These are phyloP conservation scores for Eucommia ulmoides DNA, from an alignment of 257 asterid genomes.

Conservation along the genomic window DNA sequence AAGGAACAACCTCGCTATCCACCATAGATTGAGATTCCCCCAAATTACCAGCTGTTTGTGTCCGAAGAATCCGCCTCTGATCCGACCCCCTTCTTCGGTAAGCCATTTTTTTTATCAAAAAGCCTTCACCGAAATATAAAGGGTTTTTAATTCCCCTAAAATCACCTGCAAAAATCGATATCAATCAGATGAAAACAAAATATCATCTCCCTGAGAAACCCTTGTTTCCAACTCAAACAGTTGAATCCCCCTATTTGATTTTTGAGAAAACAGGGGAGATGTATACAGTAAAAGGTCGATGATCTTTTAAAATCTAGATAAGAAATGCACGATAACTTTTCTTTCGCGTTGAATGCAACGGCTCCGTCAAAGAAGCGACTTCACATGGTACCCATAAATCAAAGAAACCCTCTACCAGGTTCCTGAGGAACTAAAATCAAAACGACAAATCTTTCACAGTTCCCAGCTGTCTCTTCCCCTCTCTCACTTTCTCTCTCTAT, in stretches of 20 bases:
- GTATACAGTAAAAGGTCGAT: no score
- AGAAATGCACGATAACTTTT: no score
- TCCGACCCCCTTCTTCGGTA: conserved; percentile 84
- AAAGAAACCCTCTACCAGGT: no score
- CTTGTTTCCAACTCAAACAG: background rate
- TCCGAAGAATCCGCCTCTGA: conserved; percentile 81
- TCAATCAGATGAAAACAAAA: background rate
- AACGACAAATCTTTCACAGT: no score
- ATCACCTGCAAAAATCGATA: conserved; percentile 15
- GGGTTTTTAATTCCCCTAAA: conserved; percentile 13
- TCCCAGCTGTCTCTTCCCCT: no score
- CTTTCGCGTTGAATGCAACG: no score
- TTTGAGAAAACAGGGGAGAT: background rate
- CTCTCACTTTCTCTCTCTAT: no score
- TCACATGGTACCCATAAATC: no score
- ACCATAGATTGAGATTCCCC: conserved; percentile 97
- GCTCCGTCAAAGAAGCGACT: no score
- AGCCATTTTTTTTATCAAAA: conserved; percentile 59
- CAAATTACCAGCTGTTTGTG: conserved; percentile 85
- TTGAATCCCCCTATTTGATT: background rate
- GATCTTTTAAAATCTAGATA: no score
- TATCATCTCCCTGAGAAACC: background rate
- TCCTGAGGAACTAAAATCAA: no score
- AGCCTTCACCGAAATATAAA: conserved; percentile 14
- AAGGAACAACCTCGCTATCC: conserved; percentile 98